Conservation (phyloP, 2,329 filamentous ascomycete species). For the Ophiostoma fasciatum region DNA sequence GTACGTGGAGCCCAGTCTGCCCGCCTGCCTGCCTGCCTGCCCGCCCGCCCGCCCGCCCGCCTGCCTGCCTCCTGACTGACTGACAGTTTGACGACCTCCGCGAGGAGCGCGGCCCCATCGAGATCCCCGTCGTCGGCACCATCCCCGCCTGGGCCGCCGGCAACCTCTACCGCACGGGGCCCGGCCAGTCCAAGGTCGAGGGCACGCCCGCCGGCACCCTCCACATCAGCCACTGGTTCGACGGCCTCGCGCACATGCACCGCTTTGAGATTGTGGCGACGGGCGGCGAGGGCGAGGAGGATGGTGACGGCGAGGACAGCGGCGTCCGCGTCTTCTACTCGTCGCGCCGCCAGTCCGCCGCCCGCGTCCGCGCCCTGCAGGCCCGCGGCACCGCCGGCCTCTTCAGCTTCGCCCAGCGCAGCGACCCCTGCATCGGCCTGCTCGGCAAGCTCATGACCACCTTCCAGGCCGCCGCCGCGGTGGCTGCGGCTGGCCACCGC, state of each 20-base stretch:
- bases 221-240: slow-evolving; percentile 63
- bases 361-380: slow-evolving; percentile 44
- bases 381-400: slow-evolving; percentile 40
- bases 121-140: slow-evolving; percentile 45
- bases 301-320: not conserved
- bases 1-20: too few relatives aligned
- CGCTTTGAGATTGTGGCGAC: slow-evolving; percentile 50
- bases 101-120: slow-evolving; percentile 49
- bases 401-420: slow-evolving; percentile 54
- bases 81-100: slow-evolving; percentile 50
- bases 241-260: slow-evolving; percentile 58
- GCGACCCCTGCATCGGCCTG: slow-evolving; percentile 59
- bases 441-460: slow-evolving; percentile 57
- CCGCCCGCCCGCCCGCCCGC: not conserved
- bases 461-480: slow-evolving; percentile 25
- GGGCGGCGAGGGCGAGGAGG: slow-evolving; percentile 13
- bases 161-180: slow-evolving; percentile 59
- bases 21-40: not conserved
- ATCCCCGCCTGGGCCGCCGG: slow-evolving; percentile 62
- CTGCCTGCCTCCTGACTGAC: not conserved
- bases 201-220: slow-evolving; percentile 43
- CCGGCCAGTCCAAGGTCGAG: slow-evolving; percentile 49
- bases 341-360: slow-evolving; percentile 53
- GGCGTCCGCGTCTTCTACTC: slow-evolving; percentile 48
- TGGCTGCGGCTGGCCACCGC: too few relatives aligned